A percentile compares a stretch with the other conserved stretches of the same genome.
Evolutionary conservation across 2,329 filamentous ascomycete genomes (phyloP).

Genomic region (Phialemoniopsis sp.): DNA sequence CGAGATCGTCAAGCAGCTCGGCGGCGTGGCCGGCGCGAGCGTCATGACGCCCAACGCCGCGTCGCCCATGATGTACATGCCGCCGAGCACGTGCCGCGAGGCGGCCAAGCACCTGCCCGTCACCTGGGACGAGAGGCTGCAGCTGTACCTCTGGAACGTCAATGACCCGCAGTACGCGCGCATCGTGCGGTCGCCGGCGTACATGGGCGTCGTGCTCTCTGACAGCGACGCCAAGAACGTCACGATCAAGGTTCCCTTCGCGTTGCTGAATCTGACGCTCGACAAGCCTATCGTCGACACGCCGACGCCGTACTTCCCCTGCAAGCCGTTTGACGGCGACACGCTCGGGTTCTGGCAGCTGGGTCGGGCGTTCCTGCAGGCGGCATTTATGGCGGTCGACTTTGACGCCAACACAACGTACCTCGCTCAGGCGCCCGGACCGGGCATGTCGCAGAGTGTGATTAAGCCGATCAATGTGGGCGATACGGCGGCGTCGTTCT

Average conservation of each 20-base stretch:
- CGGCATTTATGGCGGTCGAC: slow-evolving; percentile 10
- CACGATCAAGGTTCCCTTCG: slow-evolving; percentile 37
- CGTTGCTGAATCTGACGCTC: slow-evolving; percentile 33
- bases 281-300: slow-evolving; percentile 22
- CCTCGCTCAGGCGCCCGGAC: slow-evolving; percentile 14
- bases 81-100: slow-evolving; percentile 29
- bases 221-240: slow-evolving; percentile 23
- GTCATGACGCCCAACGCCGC: slow-evolving; percentile 14
- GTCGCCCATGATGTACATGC: slow-evolving; percentile 32
- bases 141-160: slow-evolving; percentile 35
- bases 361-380: slow-evolving; percentile 14
- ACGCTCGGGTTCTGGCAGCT: slow-evolving; percentile 6
- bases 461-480: slow-evolving; percentile 2
- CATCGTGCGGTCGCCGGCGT: slow-evolving; percentile 34
- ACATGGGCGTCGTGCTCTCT: slow-evolving; percentile 31
- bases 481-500: no score
- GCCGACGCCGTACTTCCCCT: slow-evolving; percentile 13
- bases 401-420: slow-evolving; percentile 9
- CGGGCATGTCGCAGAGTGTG: slow-evolving; percentile 7
- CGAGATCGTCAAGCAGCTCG: slow-evolving; percentile 2
- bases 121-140: slow-evolving; percentile 22
- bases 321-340: slow-evolving; percentile 4
- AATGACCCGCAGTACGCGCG: slow-evolving; percentile 21
- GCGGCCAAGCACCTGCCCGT: slow-evolving; percentile 31
- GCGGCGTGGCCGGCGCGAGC: slow-evolving; percentile 6